Base-by-base conservation (phyloP, 2,329 filamentous ascomycete genomes). In the Cryphonectria carpinicola region DNA sequence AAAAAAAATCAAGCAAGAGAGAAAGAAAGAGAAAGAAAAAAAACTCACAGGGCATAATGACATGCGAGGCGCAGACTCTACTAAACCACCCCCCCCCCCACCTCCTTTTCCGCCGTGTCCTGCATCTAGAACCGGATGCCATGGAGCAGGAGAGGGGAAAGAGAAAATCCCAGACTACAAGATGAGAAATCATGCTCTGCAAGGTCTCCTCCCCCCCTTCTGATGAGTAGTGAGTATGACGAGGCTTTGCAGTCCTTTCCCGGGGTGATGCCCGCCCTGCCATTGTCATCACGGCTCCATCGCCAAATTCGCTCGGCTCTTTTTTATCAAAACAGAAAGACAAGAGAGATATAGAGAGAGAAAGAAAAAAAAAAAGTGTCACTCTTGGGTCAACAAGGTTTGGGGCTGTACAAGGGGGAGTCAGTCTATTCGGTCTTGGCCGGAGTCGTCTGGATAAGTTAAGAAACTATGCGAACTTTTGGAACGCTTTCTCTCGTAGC, bases 101-200 rank as follows among this genome's bases (percentile, higher is more conserved):
- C 11, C 10, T 11, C 10, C 37, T 11, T 11, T 13, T 39, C 37
- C 37, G 10, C 11, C 32, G 3, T 39, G 37, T 39, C 11, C 8
- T n/a, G 7, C 46, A 14, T 17, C 22, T 25, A 22, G 11, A 35
- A 46, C 46, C 28, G 41, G 22, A 54, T 13, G 1, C 28, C 19
- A 28, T 37, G 25, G 32, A 39, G 37, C 37, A 39, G 46, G 43
- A 22, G 19, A 49, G 10, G 46, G 46, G n/a, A n/a, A 3, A 49
- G 10, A n/a, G 4, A 19, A n/a, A 13, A 66, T 3, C 14, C n/a
- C 37, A 19, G 54, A 14, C 25, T 8, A 13, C 2, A 56, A 39
- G 65, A 66, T 66, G 65, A 66, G 49, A 66, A 66, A 66, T 66
- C 65, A 66, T 39, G 5, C 4, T 22, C 11, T 37, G 41, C 14